Percentiles rank a stretch among this genome's conserved stretches.
Conservation (phyloP, 2,329 filamentous ascomycete genomes). For the Trichophyton schoenleinii region DNA sequence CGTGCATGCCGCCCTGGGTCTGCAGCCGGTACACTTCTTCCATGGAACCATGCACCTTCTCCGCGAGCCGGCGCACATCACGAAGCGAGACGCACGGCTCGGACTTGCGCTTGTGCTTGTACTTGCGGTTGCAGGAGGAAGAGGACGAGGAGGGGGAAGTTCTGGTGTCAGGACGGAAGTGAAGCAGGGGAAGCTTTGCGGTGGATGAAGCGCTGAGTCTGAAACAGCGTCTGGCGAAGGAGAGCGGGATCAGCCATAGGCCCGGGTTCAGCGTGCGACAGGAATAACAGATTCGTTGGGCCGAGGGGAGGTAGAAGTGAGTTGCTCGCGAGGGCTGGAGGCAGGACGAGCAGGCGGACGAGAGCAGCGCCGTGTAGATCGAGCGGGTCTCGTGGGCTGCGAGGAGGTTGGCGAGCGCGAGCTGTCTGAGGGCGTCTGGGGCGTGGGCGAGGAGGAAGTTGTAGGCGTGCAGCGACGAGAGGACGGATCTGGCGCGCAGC, state of each 20-base stretch:
- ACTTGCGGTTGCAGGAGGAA: too few relatives aligned
- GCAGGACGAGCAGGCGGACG: neutral
- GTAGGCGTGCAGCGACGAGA: conserved; percentile 23
- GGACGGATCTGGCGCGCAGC: conserved; percentile 16
- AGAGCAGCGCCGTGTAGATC: neutral
- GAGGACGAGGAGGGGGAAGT: too few relatives aligned
- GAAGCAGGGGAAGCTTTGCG: neutral
- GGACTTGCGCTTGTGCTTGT: too few relatives aligned
- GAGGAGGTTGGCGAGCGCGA: neutral
- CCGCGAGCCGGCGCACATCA: neutral
- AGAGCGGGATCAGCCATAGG: neutral
- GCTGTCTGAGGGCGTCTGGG: conserved; percentile 15
- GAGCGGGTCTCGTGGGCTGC: neutral
- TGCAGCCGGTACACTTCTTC: neutral
- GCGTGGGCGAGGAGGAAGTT: conserved; percentile 35
- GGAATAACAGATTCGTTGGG: conserved; percentile 22
- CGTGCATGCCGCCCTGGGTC: neutral
- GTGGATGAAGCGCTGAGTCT: neutral
- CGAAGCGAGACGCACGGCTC: neutral
- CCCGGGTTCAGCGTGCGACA: conserved; percentile 16
- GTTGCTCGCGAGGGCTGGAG: conserved; percentile 16
- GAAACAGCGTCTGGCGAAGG: neutral
- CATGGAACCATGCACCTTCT: neutral
- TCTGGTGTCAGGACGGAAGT: too few relatives aligned
- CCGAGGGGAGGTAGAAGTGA: conserved; percentile 22